Percentiles rank a stretch among this genome's conserved stretches.
Conservation (phyloP, 2,329 filamentous ascomycete species). For the Aureobasidium subglaciale region DNA sequence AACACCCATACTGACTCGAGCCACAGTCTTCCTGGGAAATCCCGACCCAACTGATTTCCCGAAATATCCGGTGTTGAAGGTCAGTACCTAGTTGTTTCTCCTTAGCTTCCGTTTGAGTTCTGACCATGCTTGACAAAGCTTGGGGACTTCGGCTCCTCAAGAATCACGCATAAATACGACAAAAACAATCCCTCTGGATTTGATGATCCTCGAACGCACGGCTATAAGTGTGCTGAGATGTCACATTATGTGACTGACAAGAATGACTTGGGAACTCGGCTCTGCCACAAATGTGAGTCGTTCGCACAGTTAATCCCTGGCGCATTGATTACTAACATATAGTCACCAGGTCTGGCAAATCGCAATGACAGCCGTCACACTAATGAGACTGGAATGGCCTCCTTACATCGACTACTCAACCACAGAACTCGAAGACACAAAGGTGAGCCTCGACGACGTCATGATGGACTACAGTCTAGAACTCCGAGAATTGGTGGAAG, state of each 20-base stretch:
- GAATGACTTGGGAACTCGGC: neutral
- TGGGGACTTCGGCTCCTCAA: slow-evolving; percentile 8
- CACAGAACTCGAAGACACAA: neutral
- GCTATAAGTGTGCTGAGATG: slow-evolving; percentile 5
- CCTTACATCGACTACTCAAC: neutral
- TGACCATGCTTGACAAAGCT: neutral
- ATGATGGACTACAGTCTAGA: neutral
- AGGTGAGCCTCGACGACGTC: neutral
- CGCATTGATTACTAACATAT: too few species aligned
- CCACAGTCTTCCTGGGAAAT: neutral
- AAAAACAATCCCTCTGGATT: neutral
- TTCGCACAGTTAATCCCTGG: too few species aligned
- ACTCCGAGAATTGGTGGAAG: too few species aligned
- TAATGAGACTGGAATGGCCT: neutral
- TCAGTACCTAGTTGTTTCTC: neutral
- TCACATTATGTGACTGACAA: neutral
- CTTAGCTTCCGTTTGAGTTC: neutral
- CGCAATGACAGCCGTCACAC: neutral
- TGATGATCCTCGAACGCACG: neutral
- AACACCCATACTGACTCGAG: neutral
- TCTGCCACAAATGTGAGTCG: slow-evolving; percentile 1
- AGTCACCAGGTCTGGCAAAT: neutral
- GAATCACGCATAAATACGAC: neutral
- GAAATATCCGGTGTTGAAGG: neutral
- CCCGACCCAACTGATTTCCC: neutral